Evolutionary conservation across 352 stramenopile species (phyloP), one percentile per base, ranked within the genome.

Genomic region (Phytophthora tubulina): DNA sequence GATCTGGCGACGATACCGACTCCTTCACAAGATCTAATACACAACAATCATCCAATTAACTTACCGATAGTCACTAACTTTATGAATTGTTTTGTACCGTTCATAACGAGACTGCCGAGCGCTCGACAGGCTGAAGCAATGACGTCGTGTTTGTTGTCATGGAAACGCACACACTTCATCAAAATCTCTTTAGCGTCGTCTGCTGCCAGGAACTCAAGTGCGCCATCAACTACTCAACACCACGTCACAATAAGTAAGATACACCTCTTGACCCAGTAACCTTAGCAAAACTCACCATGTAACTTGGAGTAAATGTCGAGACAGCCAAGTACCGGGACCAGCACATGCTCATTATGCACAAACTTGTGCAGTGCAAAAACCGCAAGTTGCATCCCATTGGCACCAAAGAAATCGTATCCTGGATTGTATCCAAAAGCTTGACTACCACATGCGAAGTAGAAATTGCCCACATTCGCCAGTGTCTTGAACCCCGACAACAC

Each of bases 81-180:
- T 45, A 2, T 15, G 39, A 45, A 10, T 21, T 9, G 7, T 7
- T 8, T 35, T 55, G 5, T 56, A 92, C 86, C 86, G 42, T 94
- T 91, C 74, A 93, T 82, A 14, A 93, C 82, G 53, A 94, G 81
- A 63, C 82, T 89, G 3, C 85, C 84, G 8, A 92, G 73, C 10
- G 85, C 81, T 33, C 88, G 76, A 58, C 82, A 92, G n/a, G 85
- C 76, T 7, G 77, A 69, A 39, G 74, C 69, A 39, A 94, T 92
- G 35, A 94, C 74, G 45, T 85, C 78, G 70, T 82, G 85, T 57
- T 91, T 92, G 76, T 92, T 92, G 68, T 92, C 83, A 58, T 93
- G 85, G 68, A 92, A 92, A 42, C 85, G 85, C 15, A 80, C 76
- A 59, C 87, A 94, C 57, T 91, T 90, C 71, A 91, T 84, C 33